Conservation (phyloP, 352 stramenopile genomes). For the Pythium sukuiense region DNA sequence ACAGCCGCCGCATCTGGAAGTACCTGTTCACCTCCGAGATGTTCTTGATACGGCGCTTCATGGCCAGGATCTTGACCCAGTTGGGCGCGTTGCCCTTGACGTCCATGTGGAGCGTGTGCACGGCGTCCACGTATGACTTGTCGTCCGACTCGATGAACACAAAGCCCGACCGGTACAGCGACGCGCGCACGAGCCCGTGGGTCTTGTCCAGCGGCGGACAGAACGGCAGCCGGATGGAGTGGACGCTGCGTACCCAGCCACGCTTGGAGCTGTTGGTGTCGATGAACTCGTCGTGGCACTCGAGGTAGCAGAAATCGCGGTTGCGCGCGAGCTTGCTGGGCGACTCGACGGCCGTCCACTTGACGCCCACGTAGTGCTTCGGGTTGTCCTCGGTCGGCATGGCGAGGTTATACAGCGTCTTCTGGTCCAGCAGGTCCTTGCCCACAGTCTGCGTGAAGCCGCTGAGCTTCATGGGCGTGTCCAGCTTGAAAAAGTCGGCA, state of each 20-base stretch:
- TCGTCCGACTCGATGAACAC: slow-evolving; percentile 73
- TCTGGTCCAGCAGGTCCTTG: slow-evolving; percentile 79
- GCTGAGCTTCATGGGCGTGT: slow-evolving; percentile 67
- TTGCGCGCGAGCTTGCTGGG: slow-evolving; percentile 72
- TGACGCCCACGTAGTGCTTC: slow-evolving; percentile 81
- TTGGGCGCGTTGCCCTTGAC: slow-evolving; percentile 77
- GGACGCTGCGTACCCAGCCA: slow-evolving; percentile 75
- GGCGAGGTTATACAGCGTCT: slow-evolving; percentile 70
- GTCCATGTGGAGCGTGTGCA: slow-evolving; percentile 78
- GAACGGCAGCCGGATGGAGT: slow-evolving; percentile 77
- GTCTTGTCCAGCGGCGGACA: slow-evolving; percentile 58
- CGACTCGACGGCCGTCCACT: slow-evolving; percentile 81
- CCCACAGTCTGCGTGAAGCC: slow-evolving; percentile 72
- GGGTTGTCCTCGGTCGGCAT: slow-evolving; percentile 67
- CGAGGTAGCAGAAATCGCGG: slow-evolving; percentile 84
- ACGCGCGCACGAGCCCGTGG: slow-evolving; percentile 65
- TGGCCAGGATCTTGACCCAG: slow-evolving; percentile 75
- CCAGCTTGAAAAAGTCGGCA: slow-evolving; percentile 77
- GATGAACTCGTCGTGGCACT: slow-evolving; percentile 86
- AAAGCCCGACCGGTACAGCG: slow-evolving; percentile 75
- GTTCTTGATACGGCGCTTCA: slow-evolving; percentile 78
- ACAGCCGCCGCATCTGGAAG: slow-evolving; percentile 61
- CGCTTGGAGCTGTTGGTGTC: slow-evolving; percentile 64
- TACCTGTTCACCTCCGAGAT: slow-evolving; percentile 69
- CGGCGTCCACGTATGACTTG: slow-evolving; percentile 54